phyloP scores from a whole-genome alignment of 768 basidiomycete species.

The Trametes elegans region DNA sequence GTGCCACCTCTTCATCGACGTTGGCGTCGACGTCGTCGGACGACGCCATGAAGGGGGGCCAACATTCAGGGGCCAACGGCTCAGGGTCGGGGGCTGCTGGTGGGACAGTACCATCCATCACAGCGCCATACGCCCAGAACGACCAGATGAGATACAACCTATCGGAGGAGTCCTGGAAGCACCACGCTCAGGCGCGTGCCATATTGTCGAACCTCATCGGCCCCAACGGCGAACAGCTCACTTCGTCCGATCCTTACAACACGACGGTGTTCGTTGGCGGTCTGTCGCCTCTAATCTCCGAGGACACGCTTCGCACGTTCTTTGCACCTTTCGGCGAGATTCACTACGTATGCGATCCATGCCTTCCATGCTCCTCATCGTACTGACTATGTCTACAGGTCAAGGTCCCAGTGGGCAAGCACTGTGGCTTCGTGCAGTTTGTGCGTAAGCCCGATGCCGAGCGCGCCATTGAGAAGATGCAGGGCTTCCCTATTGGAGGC shows the following conservation, averaged over 20 bases:
- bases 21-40: slow-evolving; percentile 50
- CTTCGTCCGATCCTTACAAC: slow-evolving; percentile 92
- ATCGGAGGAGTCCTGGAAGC: slow-evolving; percentile 80
- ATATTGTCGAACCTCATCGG: slow-evolving; percentile 83
- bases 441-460: slow-evolving; percentile 91
- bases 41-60: slow-evolving; percentile 49
- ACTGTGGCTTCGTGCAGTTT: slow-evolving; percentile 96
- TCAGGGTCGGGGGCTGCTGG: slow-evolving; percentile 7
- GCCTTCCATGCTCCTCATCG: slow-evolving; percentile 10
- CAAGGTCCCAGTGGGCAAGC: slow-evolving; percentile 94
- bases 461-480: slow-evolving; percentile 93
- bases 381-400: slow-evolving; percentile 62
- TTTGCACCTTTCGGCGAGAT: slow-evolving; percentile 93
- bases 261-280: slow-evolving; percentile 96
- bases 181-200: slow-evolving; percentile 79
- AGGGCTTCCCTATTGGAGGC: slow-evolving; percentile 92
- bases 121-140: slow-evolving; percentile 43
- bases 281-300: slow-evolving; percentile 81
- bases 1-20: slow-evolving; percentile 50
- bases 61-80: slow-evolving; percentile 35
- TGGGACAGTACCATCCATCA: slow-evolving; percentile 29
- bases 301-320: slow-evolving; percentile 88
- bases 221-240: slow-evolving; percentile 82
- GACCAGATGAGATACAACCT: slow-evolving; percentile 50
- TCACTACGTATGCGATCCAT: slow-evolving; percentile 65